Evolutionary conservation across 2,329 filamentous ascomycete species (phyloP).

Genomic region (Beauveria varroae): DNA sequence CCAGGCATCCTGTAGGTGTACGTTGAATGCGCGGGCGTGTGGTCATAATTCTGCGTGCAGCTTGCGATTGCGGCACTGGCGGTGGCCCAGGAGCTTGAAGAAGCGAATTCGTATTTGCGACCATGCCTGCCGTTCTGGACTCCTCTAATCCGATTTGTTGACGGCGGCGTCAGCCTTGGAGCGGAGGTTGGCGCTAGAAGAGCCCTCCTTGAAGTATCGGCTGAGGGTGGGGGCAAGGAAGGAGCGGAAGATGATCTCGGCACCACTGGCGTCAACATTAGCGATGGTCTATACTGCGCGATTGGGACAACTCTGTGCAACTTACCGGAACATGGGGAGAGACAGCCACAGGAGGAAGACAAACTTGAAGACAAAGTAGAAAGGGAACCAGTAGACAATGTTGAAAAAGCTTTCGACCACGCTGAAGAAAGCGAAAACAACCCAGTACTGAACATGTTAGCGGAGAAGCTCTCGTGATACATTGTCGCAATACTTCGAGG

Average conservation of each 20-base stretch:
- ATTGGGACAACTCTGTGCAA: constrained; percentile 15
- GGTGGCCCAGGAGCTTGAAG: background rate
- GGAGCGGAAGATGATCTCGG: constrained; percentile 93
- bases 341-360: constrained; percentile 95
- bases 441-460: constrained; percentile 67
- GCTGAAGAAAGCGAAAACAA: constrained; percentile 75
- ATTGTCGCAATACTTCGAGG: background rate
- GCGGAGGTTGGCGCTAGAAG: constrained; percentile 79
- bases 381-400: constrained; percentile 92
- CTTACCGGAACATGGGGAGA: constrained; percentile 87
- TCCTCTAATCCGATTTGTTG: constrained; percentile 58
- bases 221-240: constrained; percentile 87
- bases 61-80: background rate
- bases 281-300: background rate
- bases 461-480: constrained; percentile 4
- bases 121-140: constrained; percentile 9
- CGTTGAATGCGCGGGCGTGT: background rate
- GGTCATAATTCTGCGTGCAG: background rate
- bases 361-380: constrained; percentile 99
- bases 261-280: constrained; percentile 55
- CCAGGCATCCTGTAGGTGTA: background rate
- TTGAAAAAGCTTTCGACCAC: constrained; percentile 76
- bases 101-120: background rate
- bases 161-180: constrained; percentile 75
- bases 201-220: constrained; percentile 76